Evolutionary conservation across 225 moss, liverwort and hornwort species (phyloP).

Genomic region (Antitrichia curtipendula): DNA sequence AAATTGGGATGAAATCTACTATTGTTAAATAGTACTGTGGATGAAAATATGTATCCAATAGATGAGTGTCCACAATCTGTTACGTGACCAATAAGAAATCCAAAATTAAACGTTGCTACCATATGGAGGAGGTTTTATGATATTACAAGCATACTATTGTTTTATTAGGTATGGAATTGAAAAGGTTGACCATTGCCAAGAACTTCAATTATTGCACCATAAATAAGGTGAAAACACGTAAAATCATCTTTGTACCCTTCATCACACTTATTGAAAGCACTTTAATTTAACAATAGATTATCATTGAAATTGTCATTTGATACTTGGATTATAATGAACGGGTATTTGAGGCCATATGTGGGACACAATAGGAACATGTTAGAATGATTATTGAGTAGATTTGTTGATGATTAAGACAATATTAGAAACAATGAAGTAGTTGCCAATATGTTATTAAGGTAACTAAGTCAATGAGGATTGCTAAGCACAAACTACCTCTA

Average conservation of each 20-base stretch:
- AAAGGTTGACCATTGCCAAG: too few species aligned
- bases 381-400: neutral
- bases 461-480: accelerated
- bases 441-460: neutral
- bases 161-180: neutral
- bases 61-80: neutral
- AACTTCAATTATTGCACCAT: neutral
- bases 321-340: neutral
- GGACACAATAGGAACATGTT: neutral
- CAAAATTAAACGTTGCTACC: neutral
- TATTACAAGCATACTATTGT: neutral
- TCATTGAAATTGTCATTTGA: accelerated
- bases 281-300: neutral
- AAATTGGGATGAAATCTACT: neutral
- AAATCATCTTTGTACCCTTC: neutral
- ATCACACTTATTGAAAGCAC: neutral
- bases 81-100: neutral
- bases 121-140: neutral
- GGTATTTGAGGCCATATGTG: neutral
- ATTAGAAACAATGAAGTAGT: neutral
- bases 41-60: neutral
- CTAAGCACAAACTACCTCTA: accelerated
- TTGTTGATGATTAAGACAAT: neutral
- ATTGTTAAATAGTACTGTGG: neutral
- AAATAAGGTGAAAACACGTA: neutral